Evolutionary conservation across 257 asterid genomes (phyloP).

Genomic region (Petunia axillaris): DNA sequence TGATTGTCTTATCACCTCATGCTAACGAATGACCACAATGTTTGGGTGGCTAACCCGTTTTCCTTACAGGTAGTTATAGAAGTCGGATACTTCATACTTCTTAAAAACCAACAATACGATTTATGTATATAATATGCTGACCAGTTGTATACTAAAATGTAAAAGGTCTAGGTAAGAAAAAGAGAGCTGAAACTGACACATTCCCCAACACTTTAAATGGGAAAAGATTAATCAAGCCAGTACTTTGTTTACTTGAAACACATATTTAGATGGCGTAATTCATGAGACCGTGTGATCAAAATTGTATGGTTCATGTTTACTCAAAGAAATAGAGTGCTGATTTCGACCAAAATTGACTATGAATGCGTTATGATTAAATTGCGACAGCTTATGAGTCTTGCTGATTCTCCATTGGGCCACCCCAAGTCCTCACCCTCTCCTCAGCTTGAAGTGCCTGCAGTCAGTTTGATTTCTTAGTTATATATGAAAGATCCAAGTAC

Average conservation of each 20-base stretch:
- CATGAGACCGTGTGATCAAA: not conserved
- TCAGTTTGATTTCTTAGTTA: not conserved
- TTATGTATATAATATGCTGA: too few species aligned
- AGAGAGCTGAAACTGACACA: too few species aligned
- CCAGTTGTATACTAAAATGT: too few species aligned
- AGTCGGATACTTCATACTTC: not conserved
- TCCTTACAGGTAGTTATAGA: not conserved
- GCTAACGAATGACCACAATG: conserved; percentile 13
- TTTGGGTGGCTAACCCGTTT: not conserved
- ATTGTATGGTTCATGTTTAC: not conserved
- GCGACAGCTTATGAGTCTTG: not conserved
- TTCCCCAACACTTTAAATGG: too few species aligned
- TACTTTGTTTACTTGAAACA: not conserved
- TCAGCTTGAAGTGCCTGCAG: conserved; percentile 44
- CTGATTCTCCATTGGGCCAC: conserved; percentile 24
- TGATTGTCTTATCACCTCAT: conserved; percentile 9
- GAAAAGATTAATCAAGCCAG: too few species aligned
- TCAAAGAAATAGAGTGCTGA: not conserved
- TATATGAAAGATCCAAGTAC: not conserved
- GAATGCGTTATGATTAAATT: not conserved
- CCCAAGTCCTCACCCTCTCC: conserved; percentile 42
- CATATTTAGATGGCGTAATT: not conserved
- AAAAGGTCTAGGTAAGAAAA: too few species aligned
- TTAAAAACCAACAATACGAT: too few species aligned
- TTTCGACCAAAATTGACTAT: not conserved